Percentiles rank a stretch among this genome's conserved stretches.
Conservation (phyloP, 331 rosid genomes). For the Rosa hybrid region DNA sequence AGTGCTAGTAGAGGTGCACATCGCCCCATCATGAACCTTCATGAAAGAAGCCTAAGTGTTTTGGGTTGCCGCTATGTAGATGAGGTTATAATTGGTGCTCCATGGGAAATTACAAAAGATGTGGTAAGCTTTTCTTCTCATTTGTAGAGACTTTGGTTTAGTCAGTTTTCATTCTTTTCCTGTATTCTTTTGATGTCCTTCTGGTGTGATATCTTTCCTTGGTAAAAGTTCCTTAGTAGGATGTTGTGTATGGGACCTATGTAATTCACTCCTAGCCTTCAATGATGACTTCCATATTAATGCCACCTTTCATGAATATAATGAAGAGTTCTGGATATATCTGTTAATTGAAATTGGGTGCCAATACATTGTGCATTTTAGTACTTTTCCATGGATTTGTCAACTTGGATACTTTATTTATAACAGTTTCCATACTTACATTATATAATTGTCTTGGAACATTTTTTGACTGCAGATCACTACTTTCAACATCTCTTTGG, state of each 20-base stretch:
- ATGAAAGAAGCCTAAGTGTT: constrained; percentile 63
- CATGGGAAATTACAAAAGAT: constrained; percentile 57
- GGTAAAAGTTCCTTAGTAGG: not conserved
- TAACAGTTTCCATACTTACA: not conserved
- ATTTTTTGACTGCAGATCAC: constrained; percentile 63
- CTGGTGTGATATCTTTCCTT: not conserved
- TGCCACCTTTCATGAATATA: not conserved
- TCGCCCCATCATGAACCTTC: constrained; percentile 67
- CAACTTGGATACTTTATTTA: not conserved
- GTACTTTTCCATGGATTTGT: constrained; percentile 5
- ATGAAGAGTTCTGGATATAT: not conserved
- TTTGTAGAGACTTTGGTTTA: constrained; percentile 2
- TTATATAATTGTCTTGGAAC: constrained; percentile 19
- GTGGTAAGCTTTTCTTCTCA: constrained; percentile 40
- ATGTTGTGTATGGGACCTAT: not conserved
- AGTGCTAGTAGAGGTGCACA: constrained; percentile 60
- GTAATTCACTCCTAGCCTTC: not conserved
- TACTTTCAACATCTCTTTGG: constrained; percentile 88
- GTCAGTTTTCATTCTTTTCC: not conserved
- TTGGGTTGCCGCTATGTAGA: constrained; percentile 66
- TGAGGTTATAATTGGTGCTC: constrained; percentile 67
- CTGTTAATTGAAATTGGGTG: not conserved
- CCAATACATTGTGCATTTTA: not conserved
- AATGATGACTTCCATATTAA: not conserved
- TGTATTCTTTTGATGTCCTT: not conserved